Evolutionary conservation across 2,329 filamentous ascomycete species (phyloP), one percentile per base, ranked within the genome.

Genomic region (Colletotrichum orbiculare): DNA sequence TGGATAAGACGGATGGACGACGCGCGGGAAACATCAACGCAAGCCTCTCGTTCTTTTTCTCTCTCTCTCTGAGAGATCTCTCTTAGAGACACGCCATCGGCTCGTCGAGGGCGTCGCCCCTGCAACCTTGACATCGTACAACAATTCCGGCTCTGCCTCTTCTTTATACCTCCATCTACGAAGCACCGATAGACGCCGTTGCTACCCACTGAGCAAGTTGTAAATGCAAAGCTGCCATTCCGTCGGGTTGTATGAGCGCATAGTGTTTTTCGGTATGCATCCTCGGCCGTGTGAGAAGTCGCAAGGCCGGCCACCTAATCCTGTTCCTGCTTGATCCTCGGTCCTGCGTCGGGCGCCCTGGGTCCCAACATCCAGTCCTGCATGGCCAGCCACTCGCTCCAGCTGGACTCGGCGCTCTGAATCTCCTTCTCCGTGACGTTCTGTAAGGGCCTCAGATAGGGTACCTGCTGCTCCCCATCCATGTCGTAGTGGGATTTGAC

Each of bases 341-440:
- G 54, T 41, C 45, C 43, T 54, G 54, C 48, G 8, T 66, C 64
- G 15, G 91, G 91, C 38, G 90, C 90, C 67, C 92, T 82, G 1
- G 92, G 91, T 2, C 94, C 94, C n/a, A 97, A 82, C 94, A 97
- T 97, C 95, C 95, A 98, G 77, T 97, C 95, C 77, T 97, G 93
- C 93, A 97, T 96, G 11, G 93, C 93, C 38, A 97, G 81, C 95
- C 95, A 98, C 72, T 95, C 90, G 74, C 93, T 96, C 96, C 96
- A 99, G 65, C 85, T 89, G 67, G 87, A 85, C 79, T 98, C 95
- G 0, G 94, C 94, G 12, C 82, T 86, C 67, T 92, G 87, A 67
- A 98, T 92, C 79, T 98, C 96, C 25, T 88, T 86, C 72, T 95
- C 89, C 8, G 88, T 87, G 1, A 91, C 89, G 59, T 89, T 87